phyloP scores from a whole-genome alignment of 1,139 yeast species.

The Geotrichum carabidarum region DNA sequence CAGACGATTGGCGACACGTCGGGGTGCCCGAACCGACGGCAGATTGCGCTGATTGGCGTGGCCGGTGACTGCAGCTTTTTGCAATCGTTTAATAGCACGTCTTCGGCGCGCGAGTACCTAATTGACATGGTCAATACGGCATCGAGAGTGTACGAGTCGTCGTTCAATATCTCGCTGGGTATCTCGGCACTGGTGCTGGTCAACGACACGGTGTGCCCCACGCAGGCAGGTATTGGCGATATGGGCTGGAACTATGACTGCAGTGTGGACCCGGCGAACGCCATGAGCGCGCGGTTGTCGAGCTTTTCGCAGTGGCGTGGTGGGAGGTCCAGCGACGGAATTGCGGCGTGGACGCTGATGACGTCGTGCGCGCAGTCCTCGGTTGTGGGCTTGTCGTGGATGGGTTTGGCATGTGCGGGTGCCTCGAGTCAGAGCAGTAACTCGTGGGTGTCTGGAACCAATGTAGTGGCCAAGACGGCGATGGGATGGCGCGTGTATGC shows the following conservation, averaged over 20 bases:
- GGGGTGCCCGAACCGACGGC: conserved; percentile 38
- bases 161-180: conserved; percentile 40
- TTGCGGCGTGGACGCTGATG: conserved; percentile 40
- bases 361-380: conserved; percentile 37
- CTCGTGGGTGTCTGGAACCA: conserved; percentile 36
- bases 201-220: conserved; percentile 26
- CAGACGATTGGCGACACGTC: conserved; percentile 34
- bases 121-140: conserved; percentile 38
- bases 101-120: conserved; percentile 35
- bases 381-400: conserved; percentile 42
- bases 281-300: conserved; percentile 34
- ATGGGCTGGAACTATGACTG: conserved; percentile 37
- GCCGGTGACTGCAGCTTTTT: conserved; percentile 41
- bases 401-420: conserved; percentile 36
- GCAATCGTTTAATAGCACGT: conserved; percentile 30
- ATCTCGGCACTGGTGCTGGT: conserved; percentile 28
- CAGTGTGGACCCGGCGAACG: conserved; percentile 20
- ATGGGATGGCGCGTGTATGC: conserved; percentile 41
- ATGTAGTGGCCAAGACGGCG: conserved; percentile 36
- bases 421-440: conserved; percentile 20
- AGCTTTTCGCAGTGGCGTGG: conserved; percentile 39
- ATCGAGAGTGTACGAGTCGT: conserved; percentile 36
- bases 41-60: conserved; percentile 38
- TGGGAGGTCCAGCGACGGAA: conserved; percentile 30
- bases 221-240: conserved; percentile 25